Conservation (phyloP, 768 basidiomycete species). For the Boletus rufocinnamomeus region DNA sequence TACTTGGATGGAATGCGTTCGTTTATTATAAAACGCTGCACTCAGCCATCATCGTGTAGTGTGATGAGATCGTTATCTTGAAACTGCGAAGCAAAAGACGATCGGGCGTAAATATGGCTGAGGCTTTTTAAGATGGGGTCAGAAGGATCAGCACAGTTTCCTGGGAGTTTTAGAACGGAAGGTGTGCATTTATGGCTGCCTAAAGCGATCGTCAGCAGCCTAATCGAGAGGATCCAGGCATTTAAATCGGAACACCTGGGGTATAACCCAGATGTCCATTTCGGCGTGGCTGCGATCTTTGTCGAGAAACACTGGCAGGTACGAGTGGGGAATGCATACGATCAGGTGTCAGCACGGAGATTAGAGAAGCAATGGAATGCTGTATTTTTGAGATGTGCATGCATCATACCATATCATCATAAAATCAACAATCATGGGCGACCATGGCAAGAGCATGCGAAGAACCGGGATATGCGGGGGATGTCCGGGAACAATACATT, state of each 20-base stretch:
- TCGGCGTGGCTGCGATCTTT: background rate
- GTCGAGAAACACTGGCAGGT: background rate
- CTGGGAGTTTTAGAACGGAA: background rate
- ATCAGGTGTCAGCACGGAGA: background rate
- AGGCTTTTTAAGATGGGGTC: background rate
- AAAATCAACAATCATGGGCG: conserved; percentile 20
- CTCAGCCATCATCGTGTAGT: conserved; percentile 25
- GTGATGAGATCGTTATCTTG: conserved; percentile 18
- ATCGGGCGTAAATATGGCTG: conserved; percentile 14
- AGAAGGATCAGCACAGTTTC: background rate
- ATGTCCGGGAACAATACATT: conserved; percentile 19
- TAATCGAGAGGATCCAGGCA: background rate
- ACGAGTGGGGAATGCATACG: background rate
- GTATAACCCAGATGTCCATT: background rate
- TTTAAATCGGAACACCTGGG: background rate
- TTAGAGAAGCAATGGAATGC: conserved; percentile 21
- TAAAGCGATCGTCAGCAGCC: background rate
- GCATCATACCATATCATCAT: conserved; percentile 45
- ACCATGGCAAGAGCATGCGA: conserved; percentile 28
- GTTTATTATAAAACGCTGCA: conserved; percentile 18
- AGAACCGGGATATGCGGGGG: conserved; percentile 20
- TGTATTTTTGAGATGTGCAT: conserved; percentile 36
- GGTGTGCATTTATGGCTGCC: background rate
- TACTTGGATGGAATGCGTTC: conserved; percentile 24
- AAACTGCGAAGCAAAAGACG: conserved; percentile 28